phyloP scores from a whole-genome alignment of 2,329 filamentous ascomycete species.

The Aspergillus glaucus region DNA sequence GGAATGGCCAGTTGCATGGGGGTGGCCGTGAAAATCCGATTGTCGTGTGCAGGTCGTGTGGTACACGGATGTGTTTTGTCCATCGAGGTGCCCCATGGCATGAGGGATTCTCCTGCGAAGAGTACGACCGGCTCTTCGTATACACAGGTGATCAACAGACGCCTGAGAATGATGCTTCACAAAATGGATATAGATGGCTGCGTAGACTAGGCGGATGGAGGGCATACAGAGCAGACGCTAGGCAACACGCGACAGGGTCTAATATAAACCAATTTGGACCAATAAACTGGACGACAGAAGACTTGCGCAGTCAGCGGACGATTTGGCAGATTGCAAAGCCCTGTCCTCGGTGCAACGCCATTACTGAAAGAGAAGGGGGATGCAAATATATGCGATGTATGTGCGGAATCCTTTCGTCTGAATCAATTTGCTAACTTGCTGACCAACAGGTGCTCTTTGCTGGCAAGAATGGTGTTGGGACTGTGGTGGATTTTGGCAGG shows the following conservation, averaged over 20 bases:
- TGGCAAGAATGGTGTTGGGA: slow-evolving; percentile 15
- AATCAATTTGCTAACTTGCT: slow-evolving; percentile 1
- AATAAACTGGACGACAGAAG: slow-evolving; percentile 1
- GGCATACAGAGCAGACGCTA: background rate
- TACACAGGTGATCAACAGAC: background rate
- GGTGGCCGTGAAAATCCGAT: slow-evolving; percentile 12
- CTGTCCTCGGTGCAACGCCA: slow-evolving; percentile 9
- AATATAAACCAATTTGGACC: background rate
- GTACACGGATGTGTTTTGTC: slow-evolving; percentile 12
- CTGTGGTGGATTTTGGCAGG: slow-evolving; percentile 9
- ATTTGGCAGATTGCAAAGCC: slow-evolving; percentile 6
- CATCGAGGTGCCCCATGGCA: slow-evolving; percentile 12
- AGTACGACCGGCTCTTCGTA: slow-evolving; percentile 6
- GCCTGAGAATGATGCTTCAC: background rate
- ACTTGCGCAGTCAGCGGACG: slow-evolving; percentile 2
- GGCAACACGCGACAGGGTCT: background rate
- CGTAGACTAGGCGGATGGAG: background rate
- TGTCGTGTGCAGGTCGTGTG: slow-evolving; percentile 11
- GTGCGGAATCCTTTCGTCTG: background rate
- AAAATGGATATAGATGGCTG: background rate
- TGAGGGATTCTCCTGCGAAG: slow-evolving; percentile 12
- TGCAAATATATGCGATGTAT: slow-evolving; percentile 14
- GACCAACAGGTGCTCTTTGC: slow-evolving; percentile 8
- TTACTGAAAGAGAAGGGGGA: slow-evolving; percentile 9
- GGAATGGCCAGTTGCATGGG: slow-evolving; percentile 13